These are phyloP conservation scores for Tolypocladium ophioglossoides DNA, from an alignment of 2,329 filamentous ascomycete species.

Conservation along the genomic window DNA sequence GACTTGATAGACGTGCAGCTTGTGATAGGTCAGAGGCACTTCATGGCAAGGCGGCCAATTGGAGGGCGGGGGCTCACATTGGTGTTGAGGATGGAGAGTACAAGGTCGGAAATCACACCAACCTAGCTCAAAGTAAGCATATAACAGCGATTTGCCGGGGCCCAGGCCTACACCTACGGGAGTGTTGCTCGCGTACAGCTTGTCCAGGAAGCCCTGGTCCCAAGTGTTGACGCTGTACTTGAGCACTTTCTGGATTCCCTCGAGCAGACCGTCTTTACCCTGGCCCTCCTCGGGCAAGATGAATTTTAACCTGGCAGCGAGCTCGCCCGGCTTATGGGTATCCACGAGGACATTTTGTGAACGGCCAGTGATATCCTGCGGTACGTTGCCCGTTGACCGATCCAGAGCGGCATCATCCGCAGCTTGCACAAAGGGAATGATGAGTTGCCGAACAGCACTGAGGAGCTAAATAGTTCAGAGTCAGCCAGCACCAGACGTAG, in stretches of 20 bases:
- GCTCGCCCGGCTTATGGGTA: slow-evolving; percentile 45
- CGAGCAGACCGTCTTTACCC: slow-evolving; percentile 65
- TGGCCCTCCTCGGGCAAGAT: slow-evolving; percentile 46
- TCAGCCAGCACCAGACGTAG: slow-evolving; percentile 9
- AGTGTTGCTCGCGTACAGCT: slow-evolving; percentile 85
- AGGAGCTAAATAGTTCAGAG: slow-evolving; percentile 43
- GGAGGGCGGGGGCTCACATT: slow-evolving; percentile 45
- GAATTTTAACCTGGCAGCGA: slow-evolving; percentile 45
- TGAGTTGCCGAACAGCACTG: slow-evolving; percentile 52
- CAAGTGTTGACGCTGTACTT: slow-evolving; percentile 95
- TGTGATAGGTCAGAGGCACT: background rate
- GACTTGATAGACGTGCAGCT: slow-evolving; percentile 83
- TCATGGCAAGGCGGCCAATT: background rate
- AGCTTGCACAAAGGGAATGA: slow-evolving; percentile 60
- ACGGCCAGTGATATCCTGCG: slow-evolving; percentile 26
- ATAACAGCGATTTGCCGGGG: background rate
- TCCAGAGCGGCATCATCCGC: slow-evolving; percentile 52
- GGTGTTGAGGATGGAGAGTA: slow-evolving; percentile 81
- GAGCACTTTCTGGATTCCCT: slow-evolving; percentile 60
- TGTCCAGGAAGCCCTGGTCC: slow-evolving; percentile 94
- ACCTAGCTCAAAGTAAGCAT: slow-evolving; percentile 35
- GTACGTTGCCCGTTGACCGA: slow-evolving; percentile 39
- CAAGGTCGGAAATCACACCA: slow-evolving; percentile 73
- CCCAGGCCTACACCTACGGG: slow-evolving; percentile 39
- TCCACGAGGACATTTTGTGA: slow-evolving; percentile 53